Evolutionary conservation across 345 rosid species (phyloP).

Genomic region (Gossypium arboreum): DNA sequence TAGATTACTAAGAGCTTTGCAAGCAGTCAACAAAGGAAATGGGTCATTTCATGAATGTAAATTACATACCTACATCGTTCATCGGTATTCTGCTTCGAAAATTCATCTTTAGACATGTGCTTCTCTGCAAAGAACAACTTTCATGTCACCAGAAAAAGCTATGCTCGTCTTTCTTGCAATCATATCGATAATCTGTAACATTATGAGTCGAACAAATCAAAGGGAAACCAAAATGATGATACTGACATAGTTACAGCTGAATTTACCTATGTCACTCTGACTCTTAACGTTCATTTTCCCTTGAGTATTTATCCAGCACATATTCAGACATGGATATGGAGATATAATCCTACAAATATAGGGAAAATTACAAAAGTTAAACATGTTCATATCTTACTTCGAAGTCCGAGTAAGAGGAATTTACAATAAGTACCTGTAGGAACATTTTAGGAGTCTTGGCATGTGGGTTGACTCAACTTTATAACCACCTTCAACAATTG

Average conservation of each 20-base stretch:
- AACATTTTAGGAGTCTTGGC: not conserved
- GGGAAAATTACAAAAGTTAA: not conserved
- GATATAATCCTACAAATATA: not conserved
- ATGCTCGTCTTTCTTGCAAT: not conserved
- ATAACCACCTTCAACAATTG: conserved; percentile 47
- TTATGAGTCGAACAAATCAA: not conserved
- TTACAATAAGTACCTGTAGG: not conserved
- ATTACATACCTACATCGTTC: not conserved
- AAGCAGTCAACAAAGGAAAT: not conserved
- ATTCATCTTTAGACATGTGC: not conserved
- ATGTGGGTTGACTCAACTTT: conserved; percentile 42
- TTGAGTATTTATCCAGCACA: not conserved
- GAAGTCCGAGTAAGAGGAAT: not conserved
- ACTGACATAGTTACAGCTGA: not conserved
- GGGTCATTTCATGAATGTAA: not conserved
- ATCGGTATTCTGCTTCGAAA: not conserved
- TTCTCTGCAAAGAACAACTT: not conserved
- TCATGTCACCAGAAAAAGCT: not conserved
- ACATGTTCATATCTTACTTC: not conserved
- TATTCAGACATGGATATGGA: not conserved
- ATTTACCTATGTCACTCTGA: not conserved
- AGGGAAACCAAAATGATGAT: not conserved
- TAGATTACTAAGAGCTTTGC: not conserved
- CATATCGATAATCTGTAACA: not conserved
- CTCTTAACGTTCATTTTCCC: not conserved